A percentile compares a stretch with the other conserved stretches of the same genome.
Conservation (phyloP, 139 green algal genomes). For the Closterium sp. region DNA sequence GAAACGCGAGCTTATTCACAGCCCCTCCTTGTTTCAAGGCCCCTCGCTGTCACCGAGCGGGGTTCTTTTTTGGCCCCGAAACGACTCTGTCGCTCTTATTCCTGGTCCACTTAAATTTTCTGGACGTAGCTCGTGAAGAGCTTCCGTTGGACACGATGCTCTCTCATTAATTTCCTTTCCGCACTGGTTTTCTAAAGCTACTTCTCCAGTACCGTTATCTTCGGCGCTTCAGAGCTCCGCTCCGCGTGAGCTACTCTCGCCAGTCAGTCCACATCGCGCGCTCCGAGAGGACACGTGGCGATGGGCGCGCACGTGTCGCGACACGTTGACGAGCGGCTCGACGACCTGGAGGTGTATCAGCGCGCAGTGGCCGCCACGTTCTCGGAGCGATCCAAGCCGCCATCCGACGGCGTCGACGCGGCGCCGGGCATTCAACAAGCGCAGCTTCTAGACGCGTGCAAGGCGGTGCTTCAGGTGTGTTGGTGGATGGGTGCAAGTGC, state of each 20-base stretch:
- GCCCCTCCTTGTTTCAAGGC: no score
- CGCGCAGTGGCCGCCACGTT: constrained; percentile 11
- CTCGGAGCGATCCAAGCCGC: background rate
- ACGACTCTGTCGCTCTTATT: no score
- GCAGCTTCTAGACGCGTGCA: background rate
- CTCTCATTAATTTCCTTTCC: no score
- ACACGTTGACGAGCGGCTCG: background rate
- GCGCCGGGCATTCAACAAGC: background rate
- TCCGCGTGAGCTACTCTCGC: background rate
- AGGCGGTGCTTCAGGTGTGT: background rate
- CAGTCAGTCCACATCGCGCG: background rate
- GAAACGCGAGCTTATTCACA: no score
- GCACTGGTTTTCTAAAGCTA: no score
- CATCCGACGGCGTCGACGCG: background rate
- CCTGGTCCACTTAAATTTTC: no score
- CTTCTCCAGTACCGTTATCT: no score
- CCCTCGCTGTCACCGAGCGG: no score
- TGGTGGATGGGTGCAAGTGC: background rate
- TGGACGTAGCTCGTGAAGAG: no score
- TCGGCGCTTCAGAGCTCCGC: no score
- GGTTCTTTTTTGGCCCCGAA: no score
- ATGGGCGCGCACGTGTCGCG: constrained; percentile 2
- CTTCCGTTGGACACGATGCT: no score
- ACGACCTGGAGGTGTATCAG: constrained; percentile 2
- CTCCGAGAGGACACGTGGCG: background rate